These are phyloP conservation scores for Simplicillium sp. DNA, from an alignment of 2,329 filamentous ascomycete genomes.

Conservation along the genomic window DNA sequence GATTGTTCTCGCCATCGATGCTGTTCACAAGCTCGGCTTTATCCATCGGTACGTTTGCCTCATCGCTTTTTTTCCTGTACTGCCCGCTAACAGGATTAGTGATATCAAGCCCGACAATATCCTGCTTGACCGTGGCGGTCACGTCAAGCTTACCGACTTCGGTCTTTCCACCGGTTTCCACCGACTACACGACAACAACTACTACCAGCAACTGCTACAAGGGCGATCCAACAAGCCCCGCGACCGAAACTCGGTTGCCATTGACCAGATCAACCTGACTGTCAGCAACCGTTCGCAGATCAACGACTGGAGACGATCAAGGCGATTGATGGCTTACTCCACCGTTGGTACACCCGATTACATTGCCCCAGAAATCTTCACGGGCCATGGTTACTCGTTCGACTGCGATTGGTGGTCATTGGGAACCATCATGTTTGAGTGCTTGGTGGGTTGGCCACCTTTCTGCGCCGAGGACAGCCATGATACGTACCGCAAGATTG, in stretches of 20 bases:
- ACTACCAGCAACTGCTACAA: constrained; percentile 93
- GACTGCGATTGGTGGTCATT: constrained; percentile 99
- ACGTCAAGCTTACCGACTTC: constrained; percentile 98
- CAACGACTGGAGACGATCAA: constrained; percentile 96
- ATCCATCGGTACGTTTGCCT: constrained; percentile 75
- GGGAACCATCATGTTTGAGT: constrained; percentile 99
- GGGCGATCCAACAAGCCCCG: constrained; percentile 62
- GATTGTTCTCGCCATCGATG: constrained; percentile 95
- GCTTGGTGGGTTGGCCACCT: constrained; percentile 94
- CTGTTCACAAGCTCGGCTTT: constrained; percentile 94
- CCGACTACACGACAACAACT: constrained; percentile 94
- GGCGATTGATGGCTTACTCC: constrained; percentile 92
- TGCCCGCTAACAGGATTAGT: constrained; percentile 34
- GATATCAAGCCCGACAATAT: constrained; percentile 99
- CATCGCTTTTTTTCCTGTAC: background rate
- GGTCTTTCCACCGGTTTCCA: constrained; percentile 97
- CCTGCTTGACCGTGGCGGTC: constrained; percentile 84
- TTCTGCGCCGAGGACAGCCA: constrained; percentile 98
- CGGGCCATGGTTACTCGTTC: constrained; percentile 89
- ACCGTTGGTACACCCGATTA: constrained; percentile 98
- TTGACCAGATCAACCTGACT: constrained; percentile 96
- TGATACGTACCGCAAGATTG: constrained; percentile 98
- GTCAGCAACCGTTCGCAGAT: constrained; percentile 97
- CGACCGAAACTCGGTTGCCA: constrained; percentile 86
- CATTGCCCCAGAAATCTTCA: constrained; percentile 97